Evolutionary conservation across 73 alveolate species (phyloP).

Genomic region (Paramecium caudatum): DNA sequence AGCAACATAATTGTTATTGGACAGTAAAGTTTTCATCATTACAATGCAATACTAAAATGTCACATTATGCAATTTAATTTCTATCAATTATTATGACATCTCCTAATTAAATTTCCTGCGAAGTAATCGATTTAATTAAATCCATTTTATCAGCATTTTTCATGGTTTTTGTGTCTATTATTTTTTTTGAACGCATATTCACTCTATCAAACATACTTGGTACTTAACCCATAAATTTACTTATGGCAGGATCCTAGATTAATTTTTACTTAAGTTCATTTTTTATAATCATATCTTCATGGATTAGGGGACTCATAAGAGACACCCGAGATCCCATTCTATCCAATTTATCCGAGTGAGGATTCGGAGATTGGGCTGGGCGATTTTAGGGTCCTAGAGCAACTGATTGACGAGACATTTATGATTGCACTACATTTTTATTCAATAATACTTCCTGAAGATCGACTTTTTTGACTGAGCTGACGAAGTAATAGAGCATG

Average conservation of each 20-base stretch:
- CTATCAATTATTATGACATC: constrained; percentile 27
- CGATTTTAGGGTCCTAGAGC: not conserved
- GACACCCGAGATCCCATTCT: constrained; percentile 32
- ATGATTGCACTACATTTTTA: not conserved
- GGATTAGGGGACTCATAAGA: constrained; percentile 48
- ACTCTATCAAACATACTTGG: constrained; percentile 22
- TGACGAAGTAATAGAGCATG: not conserved
- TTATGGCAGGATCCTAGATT: constrained; percentile 13
- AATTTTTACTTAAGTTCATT: not conserved
- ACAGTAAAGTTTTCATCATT: constrained; percentile 25
- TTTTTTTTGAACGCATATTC: not conserved
- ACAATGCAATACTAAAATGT: not conserved
- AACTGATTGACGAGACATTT: not conserved
- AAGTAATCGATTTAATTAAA: not conserved
- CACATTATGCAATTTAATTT: constrained; percentile 28
- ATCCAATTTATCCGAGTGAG: not conserved
- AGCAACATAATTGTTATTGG: not conserved
- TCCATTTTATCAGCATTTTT: not conserved
- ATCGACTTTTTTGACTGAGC: not conserved
- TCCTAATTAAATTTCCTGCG: not conserved
- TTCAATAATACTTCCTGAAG: constrained; percentile 24
- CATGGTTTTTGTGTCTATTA: not conserved
- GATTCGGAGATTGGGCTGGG: too few species aligned
- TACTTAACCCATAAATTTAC: not conserved
- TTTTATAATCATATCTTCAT: constrained; percentile 38